A percentile compares a stretch with the other conserved stretches of the same genome.
phyloP scores from a whole-genome alignment of 2,329 filamentous ascomycete species.

The Metarhizium guizhouense region DNA sequence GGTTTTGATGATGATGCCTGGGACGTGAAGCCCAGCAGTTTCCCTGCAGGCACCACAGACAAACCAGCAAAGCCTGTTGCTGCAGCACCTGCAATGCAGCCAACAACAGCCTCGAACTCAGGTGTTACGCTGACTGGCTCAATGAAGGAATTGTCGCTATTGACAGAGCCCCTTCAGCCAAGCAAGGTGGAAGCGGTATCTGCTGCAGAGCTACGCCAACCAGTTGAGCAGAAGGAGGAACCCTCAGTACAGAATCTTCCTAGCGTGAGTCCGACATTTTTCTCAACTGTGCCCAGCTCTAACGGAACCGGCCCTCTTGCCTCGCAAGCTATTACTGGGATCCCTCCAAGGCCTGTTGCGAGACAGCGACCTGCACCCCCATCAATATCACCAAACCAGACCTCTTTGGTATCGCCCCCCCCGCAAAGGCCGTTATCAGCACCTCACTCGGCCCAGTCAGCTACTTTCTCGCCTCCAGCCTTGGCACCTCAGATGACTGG shows the following conservation, averaged over 20 bases:
- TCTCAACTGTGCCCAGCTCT: constrained; percentile 35
- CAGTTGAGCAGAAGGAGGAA: constrained; percentile 18
- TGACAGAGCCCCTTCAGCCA: constrained; percentile 44
- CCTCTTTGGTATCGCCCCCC: constrained; percentile 61
- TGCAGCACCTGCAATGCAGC: constrained; percentile 9
- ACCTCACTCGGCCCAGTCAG: constrained; percentile 70
- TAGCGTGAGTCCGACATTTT: constrained; percentile 52
- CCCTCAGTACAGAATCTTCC: constrained; percentile 34
- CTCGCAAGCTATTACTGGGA: constrained; percentile 14
- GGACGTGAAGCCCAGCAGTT: constrained; percentile 64
- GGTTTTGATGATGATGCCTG: constrained; percentile 97
- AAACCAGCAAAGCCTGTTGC: constrained; percentile 13
- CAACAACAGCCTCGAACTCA: constrained; percentile 6
- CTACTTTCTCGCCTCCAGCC: constrained; percentile 62
- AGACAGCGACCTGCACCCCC: constrained; percentile 66
- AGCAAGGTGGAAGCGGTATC: constrained; percentile 29
- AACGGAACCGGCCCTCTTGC: constrained; percentile 16
- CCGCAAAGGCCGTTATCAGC: constrained; percentile 79
- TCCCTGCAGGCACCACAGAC: constrained; percentile 47
- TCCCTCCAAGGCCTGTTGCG: constrained; percentile 21
- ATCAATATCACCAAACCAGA: constrained; percentile 47
- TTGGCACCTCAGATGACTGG: constrained; percentile 83
- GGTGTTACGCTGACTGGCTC: constrained; percentile 38
- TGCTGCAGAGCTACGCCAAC: constrained; percentile 6
- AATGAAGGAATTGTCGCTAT: constrained; percentile 48